Percentiles rank a stretch among this genome's conserved stretches.
phyloP scores from a whole-genome alignment of 148 eudicot genomes.

The Rhododendron henanense region DNA sequence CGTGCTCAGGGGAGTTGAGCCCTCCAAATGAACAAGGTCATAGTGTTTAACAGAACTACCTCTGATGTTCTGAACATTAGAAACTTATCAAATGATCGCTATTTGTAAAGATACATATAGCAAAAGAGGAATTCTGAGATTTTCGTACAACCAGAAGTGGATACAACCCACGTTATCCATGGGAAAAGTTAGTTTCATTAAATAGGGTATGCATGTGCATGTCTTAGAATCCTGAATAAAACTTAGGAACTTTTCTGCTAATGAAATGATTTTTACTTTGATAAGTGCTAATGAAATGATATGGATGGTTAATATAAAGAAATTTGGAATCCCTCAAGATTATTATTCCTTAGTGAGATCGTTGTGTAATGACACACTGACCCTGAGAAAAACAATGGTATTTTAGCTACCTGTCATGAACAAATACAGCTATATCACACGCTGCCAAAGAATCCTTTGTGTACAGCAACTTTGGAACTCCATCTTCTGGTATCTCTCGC shows the following conservation, averaged over 20 bases:
- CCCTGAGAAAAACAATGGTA: not conserved
- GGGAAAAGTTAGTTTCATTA: not conserved
- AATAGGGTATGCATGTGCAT: not conserved
- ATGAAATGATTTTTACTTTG: not conserved
- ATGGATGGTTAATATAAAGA: not conserved
- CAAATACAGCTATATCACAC: conserved; percentile 85
- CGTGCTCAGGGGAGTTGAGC: too few species aligned
- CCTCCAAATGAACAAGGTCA: too few species aligned
- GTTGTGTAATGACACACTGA: not conserved
- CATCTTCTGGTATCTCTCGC: conserved; percentile 83
- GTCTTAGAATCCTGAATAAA: not conserved
- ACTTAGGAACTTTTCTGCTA: not conserved
- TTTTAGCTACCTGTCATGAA: conserved; percentile 71
- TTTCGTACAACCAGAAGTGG: not conserved
- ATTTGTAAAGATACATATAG: not conserved
- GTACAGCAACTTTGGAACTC: conserved; percentile 49
- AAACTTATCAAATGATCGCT: not conserved
- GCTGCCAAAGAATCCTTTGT: conserved; percentile 68
- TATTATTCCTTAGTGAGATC: not conserved
- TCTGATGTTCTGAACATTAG: not conserved
- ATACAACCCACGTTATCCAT: not conserved
- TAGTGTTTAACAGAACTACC: not conserved
- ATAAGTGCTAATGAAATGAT: too few species aligned
- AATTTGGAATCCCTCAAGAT: not conserved
- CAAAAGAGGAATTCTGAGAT: not conserved